Evolutionary conservation across 768 basidiomycete species (phyloP).

Genomic region (Panaeolus cyanescens): DNA sequence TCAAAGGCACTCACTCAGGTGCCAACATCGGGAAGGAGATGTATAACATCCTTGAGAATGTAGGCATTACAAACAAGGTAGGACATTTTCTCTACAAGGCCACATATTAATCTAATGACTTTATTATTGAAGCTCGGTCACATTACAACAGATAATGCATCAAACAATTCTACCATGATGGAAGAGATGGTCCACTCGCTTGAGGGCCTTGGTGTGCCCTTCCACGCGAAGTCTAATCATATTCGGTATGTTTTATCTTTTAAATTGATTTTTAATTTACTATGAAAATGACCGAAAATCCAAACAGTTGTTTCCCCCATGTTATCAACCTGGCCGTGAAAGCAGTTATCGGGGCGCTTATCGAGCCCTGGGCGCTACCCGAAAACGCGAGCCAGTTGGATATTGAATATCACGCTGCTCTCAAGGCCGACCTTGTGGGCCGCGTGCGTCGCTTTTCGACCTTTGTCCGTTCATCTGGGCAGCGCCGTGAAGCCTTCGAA

Average conservation of each 20-base stretch:
- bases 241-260: constrained; percentile 20
- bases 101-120: background rate
- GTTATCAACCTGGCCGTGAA: constrained; percentile 30
- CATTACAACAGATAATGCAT: constrained; percentile 38
- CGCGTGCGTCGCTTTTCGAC: constrained; percentile 22
- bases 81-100: background rate
- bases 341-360: constrained; percentile 16
- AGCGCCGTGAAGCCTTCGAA: constrained; percentile 25
- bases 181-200: constrained; percentile 18
- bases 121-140: constrained; percentile 28
- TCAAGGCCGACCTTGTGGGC: constrained; percentile 23
- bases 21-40: constrained; percentile 32
- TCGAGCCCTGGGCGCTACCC: background rate
- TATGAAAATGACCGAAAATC: background rate
- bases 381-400: background rate
- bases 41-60: constrained; percentile 26
- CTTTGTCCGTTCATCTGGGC: constrained; percentile 28
- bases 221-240: constrained; percentile 15
- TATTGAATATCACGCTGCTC: constrained; percentile 12
- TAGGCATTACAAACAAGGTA: constrained; percentile 28
- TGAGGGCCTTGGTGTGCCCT: constrained; percentile 13
- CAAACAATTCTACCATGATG: constrained; percentile 36
- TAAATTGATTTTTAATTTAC: constrained; percentile 12
- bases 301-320: constrained; percentile 27
- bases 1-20: constrained; percentile 39